Percentiles rank a stretch among this genome's conserved stretches.
Conservation (phyloP, 805 yeast species). For the Metschnikowia lochheadii region DNA sequence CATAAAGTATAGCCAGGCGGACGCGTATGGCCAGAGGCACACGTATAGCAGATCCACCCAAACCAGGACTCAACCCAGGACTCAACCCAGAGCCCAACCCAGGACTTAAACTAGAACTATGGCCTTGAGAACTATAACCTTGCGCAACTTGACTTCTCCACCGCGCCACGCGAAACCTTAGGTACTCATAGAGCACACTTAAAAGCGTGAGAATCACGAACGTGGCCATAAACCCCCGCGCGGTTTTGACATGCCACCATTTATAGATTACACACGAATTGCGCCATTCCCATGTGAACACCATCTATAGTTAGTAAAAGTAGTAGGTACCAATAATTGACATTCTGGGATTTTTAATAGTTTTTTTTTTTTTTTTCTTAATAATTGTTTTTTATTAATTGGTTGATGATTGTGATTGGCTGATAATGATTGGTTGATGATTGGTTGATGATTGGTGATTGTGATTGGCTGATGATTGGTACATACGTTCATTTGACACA, state of each 20-base stretch:
- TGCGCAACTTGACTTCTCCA: slow-evolving; percentile 24
- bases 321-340: background rate
- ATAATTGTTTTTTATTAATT: too few species aligned
- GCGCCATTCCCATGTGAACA: slow-evolving; percentile 74
- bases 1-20: slow-evolving; percentile 48
- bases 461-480: too few species aligned
- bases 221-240: slow-evolving; percentile 48
- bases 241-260: slow-evolving; percentile 74
- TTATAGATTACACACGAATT: slow-evolving; percentile 68
- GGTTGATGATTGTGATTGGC: too few species aligned
- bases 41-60: too few species aligned
- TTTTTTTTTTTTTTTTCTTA: too few species aligned
- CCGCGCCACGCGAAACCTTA: slow-evolving; percentile 28
- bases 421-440: too few species aligned
- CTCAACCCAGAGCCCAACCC: too few species aligned
- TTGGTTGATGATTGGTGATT: too few species aligned
- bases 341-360: too few species aligned
- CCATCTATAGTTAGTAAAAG: slow-evolving; percentile 40
- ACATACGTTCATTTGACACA: slow-evolving; percentile 54
- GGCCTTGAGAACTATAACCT: background rate
- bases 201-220: slow-evolving; percentile 45
- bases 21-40: slow-evolving; percentile 11
- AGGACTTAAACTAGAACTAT: background rate
- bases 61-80: too few species aligned
- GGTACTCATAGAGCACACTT: slow-evolving; percentile 58